Conservation (phyloP, 169 alveolate species). For the Hepatocystis sp. region DNA sequence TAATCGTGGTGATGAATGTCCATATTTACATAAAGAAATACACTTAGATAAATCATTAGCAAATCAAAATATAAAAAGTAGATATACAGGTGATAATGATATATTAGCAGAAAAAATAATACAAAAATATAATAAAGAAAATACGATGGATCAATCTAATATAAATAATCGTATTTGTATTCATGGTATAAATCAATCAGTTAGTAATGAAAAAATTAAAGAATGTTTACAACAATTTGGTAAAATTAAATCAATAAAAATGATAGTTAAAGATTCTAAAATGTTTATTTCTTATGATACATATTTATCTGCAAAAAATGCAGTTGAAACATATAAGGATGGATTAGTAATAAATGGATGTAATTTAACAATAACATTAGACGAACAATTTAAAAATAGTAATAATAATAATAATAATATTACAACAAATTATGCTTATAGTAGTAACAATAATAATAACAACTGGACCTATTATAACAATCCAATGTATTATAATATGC, state of each 20-base stretch:
- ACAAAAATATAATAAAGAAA: conserved; percentile 30
- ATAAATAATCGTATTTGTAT: conserved; percentile 49
- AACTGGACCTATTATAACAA: no score
- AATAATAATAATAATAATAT: no score
- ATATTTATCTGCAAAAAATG: conserved; percentile 37
- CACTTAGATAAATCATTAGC: conserved; percentile 80
- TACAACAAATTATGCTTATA: no score
- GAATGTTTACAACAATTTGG: conserved; percentile 73
- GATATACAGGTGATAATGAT: conserved; percentile 85
- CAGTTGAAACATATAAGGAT: conserved; percentile 55
- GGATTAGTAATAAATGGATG: conserved; percentile 53
- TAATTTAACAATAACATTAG: conserved; percentile 27
- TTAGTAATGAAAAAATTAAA: conserved; percentile 32
- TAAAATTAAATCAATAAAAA: conserved; percentile 64
- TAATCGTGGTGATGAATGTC: conserved; percentile 96
- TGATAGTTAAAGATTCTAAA: conserved; percentile 67
- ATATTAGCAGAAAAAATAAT: conserved; percentile 81
- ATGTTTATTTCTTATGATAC: conserved; percentile 52
- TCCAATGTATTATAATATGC: no score
- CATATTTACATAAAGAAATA: conserved; percentile 88
- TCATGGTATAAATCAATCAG: conserved; percentile 57
- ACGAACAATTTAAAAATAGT: no score
- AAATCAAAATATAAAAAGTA: conserved; percentile 81
- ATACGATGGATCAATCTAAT: conserved; percentile 16
- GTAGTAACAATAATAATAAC: no score